Base-by-base conservation (phyloP, 1,139 yeast species). In the Nakaseomyces nivariensis region DNA sequence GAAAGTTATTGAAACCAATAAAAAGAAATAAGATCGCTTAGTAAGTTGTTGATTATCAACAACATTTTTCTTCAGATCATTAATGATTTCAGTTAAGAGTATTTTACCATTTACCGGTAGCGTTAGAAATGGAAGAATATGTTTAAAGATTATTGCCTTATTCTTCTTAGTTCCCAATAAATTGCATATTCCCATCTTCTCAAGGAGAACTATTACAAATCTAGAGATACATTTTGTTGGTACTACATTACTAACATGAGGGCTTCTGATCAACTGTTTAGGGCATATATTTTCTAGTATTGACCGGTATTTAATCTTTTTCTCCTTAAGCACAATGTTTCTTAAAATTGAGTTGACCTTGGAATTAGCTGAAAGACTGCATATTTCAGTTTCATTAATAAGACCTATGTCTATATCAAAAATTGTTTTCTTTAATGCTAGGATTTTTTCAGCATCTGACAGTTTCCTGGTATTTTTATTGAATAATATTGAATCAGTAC, bases 81-180 rank as follows among this genome's bases (percentile, higher is more conserved):
- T 51, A 0, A 69, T 40, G 0, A 75, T 37, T 2, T 64, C 61
- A 4, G 58, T 49, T 0, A 72, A 43, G 0, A 63, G 48, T 0
- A 76, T 45, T 4, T 54, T 53, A 3, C 71, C 72, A 33, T 64
- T 66, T 6, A 70, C 58, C 0, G 72, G 70, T 7, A 75, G 58
- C 17, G 63, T 61, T 0, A 88, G 54, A 43, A 75, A 68, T 5
- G 54, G 49, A 0, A 75, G 67, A 0, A 85, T 57, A 17, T 66
- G 63, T 2, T 60, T 56, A 42, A 72, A 61, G 0, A 85, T 58
- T 0, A 62, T 52, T 0, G 71, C 51, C 60, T 76, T 76, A 58
- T 86, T 87, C 5, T 57, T 53, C 1, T 54, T 53, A 1, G 78
- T 64, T 0, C 96, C 96, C 71, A 84, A 77, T 1, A 77, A 56